Evolutionary conservation across 179 eudicot species (phyloP), one percentile per base, ranked within the genome.

Genomic region (Amaranthus tricolor): DNA sequence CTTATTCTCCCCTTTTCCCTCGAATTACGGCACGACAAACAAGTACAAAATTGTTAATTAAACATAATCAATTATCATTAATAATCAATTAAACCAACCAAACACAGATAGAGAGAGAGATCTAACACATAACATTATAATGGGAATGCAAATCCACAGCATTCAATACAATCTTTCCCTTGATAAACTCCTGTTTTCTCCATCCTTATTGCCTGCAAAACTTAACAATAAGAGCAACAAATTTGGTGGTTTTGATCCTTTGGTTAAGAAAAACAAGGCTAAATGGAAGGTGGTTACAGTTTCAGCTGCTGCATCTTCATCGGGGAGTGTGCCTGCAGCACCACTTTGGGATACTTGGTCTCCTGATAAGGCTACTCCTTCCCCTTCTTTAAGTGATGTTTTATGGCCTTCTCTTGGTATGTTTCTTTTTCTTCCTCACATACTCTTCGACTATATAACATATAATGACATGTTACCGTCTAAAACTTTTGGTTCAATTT

Each of bases 401-500:
- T 58, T 94, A 50, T 94, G 98, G 98, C 98, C 97, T 74, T 88
- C 97, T 50, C 85, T 90, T 66, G 98, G 97, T 93, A 76, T 68
- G 76, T 50, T 6, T 8, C 14, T 20, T 14, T 64, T 14, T 31
- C 14, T 44, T 11, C 2, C 55, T 24, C 12, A 5, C 12, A 9
- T 9, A 2, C 56, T 31, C 3, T 31, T 53, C 2, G 56, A 53
- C 56, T 53, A 53, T 53, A 53, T 9, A 9, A 53, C 56, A 9
- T 4, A 53, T n/a, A 31, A 4, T 2, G 40, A 31, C 40, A 31
- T 31, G 40, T 31, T 31, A 31, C 40, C 40, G 40, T 31, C 40
- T 31, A 31, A 31, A 31, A 31, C 40, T 31, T 31, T 31, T 31
- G 40, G 40, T 31, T 31, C 3, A 31, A 31, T 31, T 31, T 0